A percentile compares a stretch with the other conserved stretches of the same genome.
Evolutionary conservation across 1,284 basidiomycete genomes (phyloP).

Genomic region (Fistulina hepatica): DNA sequence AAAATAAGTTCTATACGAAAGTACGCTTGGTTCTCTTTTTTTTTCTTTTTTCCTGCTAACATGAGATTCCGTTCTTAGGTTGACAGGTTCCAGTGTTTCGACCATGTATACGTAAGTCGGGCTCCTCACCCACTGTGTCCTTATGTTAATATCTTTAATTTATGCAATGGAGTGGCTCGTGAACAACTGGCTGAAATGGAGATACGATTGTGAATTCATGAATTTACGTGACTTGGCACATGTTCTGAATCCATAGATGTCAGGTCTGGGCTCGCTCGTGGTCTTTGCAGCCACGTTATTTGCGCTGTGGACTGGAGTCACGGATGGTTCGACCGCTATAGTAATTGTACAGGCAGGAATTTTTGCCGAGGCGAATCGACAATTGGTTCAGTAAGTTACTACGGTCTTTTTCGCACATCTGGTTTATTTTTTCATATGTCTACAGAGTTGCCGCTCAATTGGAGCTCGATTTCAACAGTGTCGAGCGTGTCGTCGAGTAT

Average conservation of each 20-base stretch:
- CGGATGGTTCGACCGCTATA: slow-evolving; percentile 66
- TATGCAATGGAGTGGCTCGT: slow-evolving; percentile 43
- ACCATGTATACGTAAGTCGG: slow-evolving; percentile 53
- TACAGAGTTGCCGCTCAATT: slow-evolving; percentile 51
- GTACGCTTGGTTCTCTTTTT: too few relatives aligned
- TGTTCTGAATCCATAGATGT: slow-evolving; percentile 4
- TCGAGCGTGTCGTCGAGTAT: slow-evolving; percentile 80
- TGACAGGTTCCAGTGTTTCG: slow-evolving; percentile 65
- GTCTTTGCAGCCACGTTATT: slow-evolving; percentile 68
- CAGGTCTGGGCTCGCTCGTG: slow-evolving; percentile 64
- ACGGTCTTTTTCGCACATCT: neutral
- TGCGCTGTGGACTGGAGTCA: slow-evolving; percentile 54
- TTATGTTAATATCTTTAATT: slow-evolving; percentile 9
- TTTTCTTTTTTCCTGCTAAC: slow-evolving; percentile 13
- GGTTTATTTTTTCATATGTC: slow-evolving; percentile 1
- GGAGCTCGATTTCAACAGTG: slow-evolving; percentile 67
- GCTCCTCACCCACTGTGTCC: slow-evolving; percentile 1
- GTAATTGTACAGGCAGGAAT: slow-evolving; percentile 68
- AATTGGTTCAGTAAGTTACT: slow-evolving; percentile 45
- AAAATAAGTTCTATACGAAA: slow-evolving; percentile 52
- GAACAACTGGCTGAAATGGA: slow-evolving; percentile 57
- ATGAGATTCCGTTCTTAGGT: too few relatives aligned
- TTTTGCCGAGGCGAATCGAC: slow-evolving; percentile 58
- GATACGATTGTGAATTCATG: slow-evolving; percentile 51
- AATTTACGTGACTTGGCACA: neutral